Conservation (phyloP, 1,284 basidiomycete species). For the Rhizoctonia solani region DNA sequence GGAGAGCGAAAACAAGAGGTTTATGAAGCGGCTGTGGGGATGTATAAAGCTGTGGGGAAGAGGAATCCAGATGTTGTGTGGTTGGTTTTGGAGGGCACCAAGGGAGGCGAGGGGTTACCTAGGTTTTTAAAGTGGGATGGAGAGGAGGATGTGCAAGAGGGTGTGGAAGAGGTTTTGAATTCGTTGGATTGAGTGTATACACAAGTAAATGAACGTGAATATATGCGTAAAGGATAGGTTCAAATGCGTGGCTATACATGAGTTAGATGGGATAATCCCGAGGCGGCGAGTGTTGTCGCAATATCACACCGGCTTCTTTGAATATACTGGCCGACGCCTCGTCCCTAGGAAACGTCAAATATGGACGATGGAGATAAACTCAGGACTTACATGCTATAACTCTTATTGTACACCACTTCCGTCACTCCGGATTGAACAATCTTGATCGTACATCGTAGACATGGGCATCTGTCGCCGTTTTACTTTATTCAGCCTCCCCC, state of each 20-base stretch:
- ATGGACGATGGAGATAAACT: slow-evolving; percentile 10
- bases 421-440: slow-evolving; percentile 94
- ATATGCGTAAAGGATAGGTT: too few relatives aligned
- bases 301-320: slow-evolving; percentile 73
- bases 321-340: slow-evolving; percentile 78
- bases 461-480: slow-evolving; percentile 77
- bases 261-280: slow-evolving; percentile 12
- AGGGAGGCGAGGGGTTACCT: slow-evolving; percentile 47
- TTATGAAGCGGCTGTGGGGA: slow-evolving; percentile 61
- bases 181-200: slow-evolving; percentile 26
- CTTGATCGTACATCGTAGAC: slow-evolving; percentile 93
- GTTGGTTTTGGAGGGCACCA: slow-evolving; percentile 68
- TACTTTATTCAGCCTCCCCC: too few relatives aligned
- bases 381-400: slow-evolving; percentile 84
- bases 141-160: slow-evolving; percentile 64
- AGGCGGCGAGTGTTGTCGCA: slow-evolving; percentile 64
- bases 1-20: slow-evolving; percentile 66
- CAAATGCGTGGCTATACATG: neutral
- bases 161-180: slow-evolving; percentile 55
- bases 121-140: slow-evolving; percentile 54
- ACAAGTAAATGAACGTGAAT: too few relatives aligned
- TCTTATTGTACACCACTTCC: slow-evolving; percentile 93
- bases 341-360: slow-evolving; percentile 56
- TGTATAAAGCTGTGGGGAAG: slow-evolving; percentile 64
- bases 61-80: slow-evolving; percentile 81